These are phyloP conservation scores for Ambrosia hybrid DNA, from an alignment of 140 eudicot genomes.

Conservation along the genomic window DNA sequence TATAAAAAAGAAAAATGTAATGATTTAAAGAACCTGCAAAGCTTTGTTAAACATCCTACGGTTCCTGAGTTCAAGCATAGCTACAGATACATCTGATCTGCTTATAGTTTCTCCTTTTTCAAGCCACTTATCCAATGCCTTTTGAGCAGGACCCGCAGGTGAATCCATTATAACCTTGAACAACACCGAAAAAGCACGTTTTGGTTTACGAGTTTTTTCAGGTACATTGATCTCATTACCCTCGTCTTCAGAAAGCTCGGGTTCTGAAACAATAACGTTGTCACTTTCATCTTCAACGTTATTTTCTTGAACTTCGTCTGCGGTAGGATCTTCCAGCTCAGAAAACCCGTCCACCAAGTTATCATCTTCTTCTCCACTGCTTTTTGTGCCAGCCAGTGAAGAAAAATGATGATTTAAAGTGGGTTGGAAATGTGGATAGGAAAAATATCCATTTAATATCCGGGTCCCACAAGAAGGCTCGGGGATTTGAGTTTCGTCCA, in stretches of 20 bases:
- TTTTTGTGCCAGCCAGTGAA: constrained; percentile 56
- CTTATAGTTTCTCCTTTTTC: constrained; percentile 52
- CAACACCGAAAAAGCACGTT: constrained; percentile 22
- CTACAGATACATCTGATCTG: constrained; percentile 27
- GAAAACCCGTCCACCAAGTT: constrained; percentile 80
- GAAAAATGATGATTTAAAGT: constrained; percentile 33
- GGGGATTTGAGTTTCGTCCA: constrained; percentile 10
- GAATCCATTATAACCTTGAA: constrained; percentile 47
- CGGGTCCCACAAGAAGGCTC: constrained; percentile 25
- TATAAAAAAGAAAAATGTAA: background rate
- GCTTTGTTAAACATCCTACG: constrained; percentile 61
- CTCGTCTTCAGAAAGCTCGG: constrained; percentile 51
- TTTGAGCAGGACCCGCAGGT: constrained; percentile 33
- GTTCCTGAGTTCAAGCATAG: constrained; percentile 41
- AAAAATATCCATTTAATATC: constrained; percentile 25
- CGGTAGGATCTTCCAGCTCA: constrained; percentile 51
- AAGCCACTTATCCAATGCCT: constrained; percentile 56
- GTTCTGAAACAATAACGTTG: constrained; percentile 37
- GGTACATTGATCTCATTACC: constrained; percentile 25
- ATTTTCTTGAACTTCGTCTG: constrained; percentile 22
- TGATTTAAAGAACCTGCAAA: constrained; percentile 54
- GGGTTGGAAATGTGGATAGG: constrained; percentile 6
- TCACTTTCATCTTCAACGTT: constrained; percentile 37
- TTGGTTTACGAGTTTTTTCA: constrained; percentile 11
- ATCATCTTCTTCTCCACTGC: constrained; percentile 53